Evolutionary conservation across 208 protist species (phyloP).

Genomic region (Trypanosoma scelopori): DNA sequence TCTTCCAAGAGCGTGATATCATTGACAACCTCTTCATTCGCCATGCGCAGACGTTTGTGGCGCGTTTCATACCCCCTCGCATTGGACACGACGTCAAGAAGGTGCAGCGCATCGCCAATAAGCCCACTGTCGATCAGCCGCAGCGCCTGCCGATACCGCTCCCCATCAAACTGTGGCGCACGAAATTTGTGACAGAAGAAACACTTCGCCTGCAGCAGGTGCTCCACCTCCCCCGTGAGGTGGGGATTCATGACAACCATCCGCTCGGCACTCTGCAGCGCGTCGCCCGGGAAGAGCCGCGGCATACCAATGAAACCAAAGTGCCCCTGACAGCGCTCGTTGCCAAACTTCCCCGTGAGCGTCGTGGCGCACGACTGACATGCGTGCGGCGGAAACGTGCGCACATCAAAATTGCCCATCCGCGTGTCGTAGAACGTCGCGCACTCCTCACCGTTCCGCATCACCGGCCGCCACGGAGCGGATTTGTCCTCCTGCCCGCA

Average conservation of each 20-base stretch:
- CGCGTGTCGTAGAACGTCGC: conserved; percentile 86
- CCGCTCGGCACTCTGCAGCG: conserved; percentile 29
- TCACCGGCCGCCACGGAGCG: conserved; percentile 55
- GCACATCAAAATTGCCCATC: conserved; percentile 90
- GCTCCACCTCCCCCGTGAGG: conserved; percentile 64
- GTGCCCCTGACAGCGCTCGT: conserved; percentile 88
- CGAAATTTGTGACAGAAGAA: conserved; percentile 88
- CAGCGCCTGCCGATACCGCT: conserved; percentile 82
- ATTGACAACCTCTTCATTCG: conserved; percentile 69
- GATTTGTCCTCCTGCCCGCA: conserved; percentile 64
- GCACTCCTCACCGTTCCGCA: conserved; percentile 38
- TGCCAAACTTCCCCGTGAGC: conserved; percentile 66
- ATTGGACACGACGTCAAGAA: conserved; percentile 74
- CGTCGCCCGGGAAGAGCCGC: conserved; percentile 60
- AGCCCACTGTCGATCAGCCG: conserved; percentile 67
- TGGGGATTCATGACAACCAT: conserved; percentile 86
- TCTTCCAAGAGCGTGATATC: conserved; percentile 55
- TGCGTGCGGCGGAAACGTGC: conserved; percentile 69
- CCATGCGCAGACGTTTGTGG: conserved; percentile 47
- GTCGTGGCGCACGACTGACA: conserved; percentile 78
- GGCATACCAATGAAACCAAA: conserved; percentile 89
- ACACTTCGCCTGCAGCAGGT: conserved; percentile 81
- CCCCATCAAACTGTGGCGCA: conserved; percentile 71
- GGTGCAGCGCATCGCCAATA: conserved; percentile 74
- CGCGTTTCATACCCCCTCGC: conserved; percentile 53